These are phyloP conservation scores for Elsinoe batatas DNA, from an alignment of 2,329 filamentous ascomycete species.

Conservation along the genomic window DNA sequence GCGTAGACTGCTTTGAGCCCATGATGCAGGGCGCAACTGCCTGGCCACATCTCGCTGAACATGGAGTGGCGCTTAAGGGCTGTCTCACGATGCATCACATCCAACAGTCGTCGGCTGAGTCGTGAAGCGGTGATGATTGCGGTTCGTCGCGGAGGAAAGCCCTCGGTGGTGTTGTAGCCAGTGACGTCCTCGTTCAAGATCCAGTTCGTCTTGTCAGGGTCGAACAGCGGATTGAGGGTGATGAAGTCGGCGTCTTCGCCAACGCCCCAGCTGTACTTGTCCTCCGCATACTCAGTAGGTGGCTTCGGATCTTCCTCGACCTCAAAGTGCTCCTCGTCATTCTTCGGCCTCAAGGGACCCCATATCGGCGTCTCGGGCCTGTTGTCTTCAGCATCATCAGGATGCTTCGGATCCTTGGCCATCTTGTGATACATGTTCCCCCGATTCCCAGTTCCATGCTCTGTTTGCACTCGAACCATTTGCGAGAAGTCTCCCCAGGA, in stretches of 20 bases:
- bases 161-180: conserved; percentile 49
- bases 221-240: conserved; percentile 67
- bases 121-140: conserved; percentile 64
- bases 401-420: conserved; percentile 27
- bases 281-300: conserved; percentile 45
- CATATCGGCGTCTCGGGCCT: conserved; percentile 40
- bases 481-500: conserved; percentile 62
- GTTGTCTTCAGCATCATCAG: conserved; percentile 31
- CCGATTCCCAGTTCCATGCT: conserved; percentile 40
- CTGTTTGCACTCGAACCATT: conserved; percentile 53
- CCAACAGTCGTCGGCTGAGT: conserved; percentile 54
- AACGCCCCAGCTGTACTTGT: conserved; percentile 54
- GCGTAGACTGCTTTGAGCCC: conserved; percentile 66
- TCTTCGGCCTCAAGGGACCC: conserved; percentile 35
- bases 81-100: conserved; percentile 66
- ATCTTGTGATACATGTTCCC: conserved; percentile 34
- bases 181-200: conserved; percentile 61
- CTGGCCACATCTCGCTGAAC: conserved; percentile 74
- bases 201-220: conserved; percentile 62
- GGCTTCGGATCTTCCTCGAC: conserved; percentile 43
- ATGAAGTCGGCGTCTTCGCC: conserved; percentile 67
- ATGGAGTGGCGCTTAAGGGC: conserved; percentile 58
- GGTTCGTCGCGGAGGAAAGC: conserved; percentile 55
- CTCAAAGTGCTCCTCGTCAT: conserved; percentile 39
- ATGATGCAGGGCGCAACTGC: conserved; percentile 60